Evolutionary conservation across 2,329 filamentous ascomycete genomes (phyloP), one percentile per base, ranked within the genome.

Genomic region (Colletotrichum caudatum): DNA sequence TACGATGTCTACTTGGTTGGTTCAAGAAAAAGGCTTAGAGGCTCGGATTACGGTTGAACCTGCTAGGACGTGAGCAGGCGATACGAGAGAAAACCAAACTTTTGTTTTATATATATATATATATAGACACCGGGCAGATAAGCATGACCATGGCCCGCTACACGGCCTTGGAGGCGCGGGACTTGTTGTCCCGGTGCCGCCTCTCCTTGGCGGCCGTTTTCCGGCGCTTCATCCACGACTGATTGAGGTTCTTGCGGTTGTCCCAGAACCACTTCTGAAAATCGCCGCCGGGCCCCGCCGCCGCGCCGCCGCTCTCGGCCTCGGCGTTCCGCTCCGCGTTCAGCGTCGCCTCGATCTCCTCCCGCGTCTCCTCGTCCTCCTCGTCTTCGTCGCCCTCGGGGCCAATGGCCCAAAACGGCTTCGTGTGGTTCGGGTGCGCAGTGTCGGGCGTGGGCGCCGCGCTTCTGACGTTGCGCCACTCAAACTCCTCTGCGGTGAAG

Each of bases 401-500:
- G 1, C 83, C 61, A 74, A 77, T 82, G 51, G 86, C 81, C 86
- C 88, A 90, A 35, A 91, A 85, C 74, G 86, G 84, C 77, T 92
- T 91, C 68, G 84, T 87, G 37, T 90, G 89, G 51, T 86, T 90
- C 2, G 93, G 90, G 71, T 94, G 90, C 1, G 94, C 94, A 0
- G 96, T 98, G 78, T 99, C 96, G 0, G 96, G 96, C 0, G 96
- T 99, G 0, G 96, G 96, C 2, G 96, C 96, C 7, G 94, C 94
- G 78, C 94, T 98, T 67, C 96, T 89, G n/a, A 93, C 79, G 62
- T 88, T 89, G 73, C 94, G 89, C 82, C 86, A 90, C 76, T 94
- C 91, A 39, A 95, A 85, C 75, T 98, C 95, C 75, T 91, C 89
- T 74, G 91, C 90, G 0, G 93, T 94, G 79, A 91, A 97, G 0